Base-by-base conservation (phyloP, 371 early-diverging fungal genomes). In the Saksenaea oblongispora region DNA sequence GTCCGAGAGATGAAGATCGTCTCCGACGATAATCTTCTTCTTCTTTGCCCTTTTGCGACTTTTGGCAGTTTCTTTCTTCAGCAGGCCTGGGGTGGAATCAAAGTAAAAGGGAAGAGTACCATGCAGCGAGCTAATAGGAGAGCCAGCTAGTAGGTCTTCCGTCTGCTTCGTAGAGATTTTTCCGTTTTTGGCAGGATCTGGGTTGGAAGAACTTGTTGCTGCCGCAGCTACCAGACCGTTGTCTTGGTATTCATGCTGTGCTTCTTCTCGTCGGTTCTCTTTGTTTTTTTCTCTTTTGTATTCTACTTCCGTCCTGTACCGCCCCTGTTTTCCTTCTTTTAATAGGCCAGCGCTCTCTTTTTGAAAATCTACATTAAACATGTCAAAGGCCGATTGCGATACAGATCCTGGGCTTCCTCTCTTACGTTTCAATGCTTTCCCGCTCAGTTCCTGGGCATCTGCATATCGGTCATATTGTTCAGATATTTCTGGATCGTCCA, bases 401-500 rank as follows among this genome's bases (percentile, higher is more conserved):
- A n/a, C n/a, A n/a, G n/a, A n/a, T n/a, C n/a, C n/a, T n/a, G n/a
- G n/a, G n/a, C n/a, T n/a, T n/a, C n/a, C n/a, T 47, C 3, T 44
- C 22, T 5, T n/a, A 26, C 51, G 1, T 44, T 41, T 18, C 5
- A 4, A 13, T 28, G 8, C 28, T n/a, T 31, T 34, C 53, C 17
- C n/a, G n/a, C n/a, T n/a, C n/a, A n/a, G n/a, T n/a, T 47, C 37
- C 17, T 34, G 18, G 13, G 67, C 51, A 51, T 54, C 56, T 22
- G 56, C 61, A 8, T 63, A 63, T 18, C 54, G 54, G 56, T 61
- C 66, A 58, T 65, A 70, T 39, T 65, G 63, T 7, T 63, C 70
- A 63, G 54, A 65, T 5, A 65, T 54, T 11, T 42, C 63, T 10
- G 65, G 62, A 57, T 70, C 70, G 47, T 70, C 66, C 17, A 41